These are phyloP conservation scores for Neotropicomus parvogracilis DNA, from an alignment of 1,284 basidiomycete species.

Conservation along the genomic window DNA sequence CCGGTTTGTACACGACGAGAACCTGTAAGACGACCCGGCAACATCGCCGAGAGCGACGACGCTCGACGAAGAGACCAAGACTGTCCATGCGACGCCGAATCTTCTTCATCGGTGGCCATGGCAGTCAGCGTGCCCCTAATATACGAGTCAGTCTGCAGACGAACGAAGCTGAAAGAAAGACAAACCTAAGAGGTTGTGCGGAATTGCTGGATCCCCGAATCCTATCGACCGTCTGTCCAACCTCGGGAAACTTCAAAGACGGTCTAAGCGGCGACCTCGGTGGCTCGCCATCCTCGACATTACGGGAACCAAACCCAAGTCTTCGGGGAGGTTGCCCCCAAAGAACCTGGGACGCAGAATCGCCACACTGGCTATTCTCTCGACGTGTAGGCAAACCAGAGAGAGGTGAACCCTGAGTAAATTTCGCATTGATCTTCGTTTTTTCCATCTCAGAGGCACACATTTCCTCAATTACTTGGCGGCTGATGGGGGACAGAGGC, in stretches of 20 bases:
- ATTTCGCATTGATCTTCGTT: not conserved
- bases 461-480: conserved; percentile 18
- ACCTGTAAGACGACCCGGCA: conserved; percentile 1
- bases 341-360: not conserved
- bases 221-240: not conserved
- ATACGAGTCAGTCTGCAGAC: conserved; percentile 2
- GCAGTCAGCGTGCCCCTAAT: conserved; percentile 1
- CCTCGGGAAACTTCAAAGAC: not conserved
- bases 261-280: not conserved
- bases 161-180: not conserved
- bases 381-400: not conserved
- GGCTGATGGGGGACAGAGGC: conserved; percentile 21
- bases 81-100: not conserved
- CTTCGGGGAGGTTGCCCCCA: not conserved
- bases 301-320: not conserved
- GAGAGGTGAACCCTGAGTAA: not conserved
- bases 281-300: not conserved
- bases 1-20: conserved; percentile 4
- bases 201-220: conserved; percentile 1
- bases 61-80: conserved; percentile 2
- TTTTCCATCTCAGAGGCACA: conserved; percentile 7
- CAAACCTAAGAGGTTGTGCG: conserved; percentile 12
- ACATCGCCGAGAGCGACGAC: not conserved
- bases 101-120: not conserved
- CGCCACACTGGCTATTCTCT: not conserved